Evolutionary conservation across 768 basidiomycete species (phyloP), one percentile per base, ranked within the genome.

Genomic region (Hypsizygus marmoreus): DNA sequence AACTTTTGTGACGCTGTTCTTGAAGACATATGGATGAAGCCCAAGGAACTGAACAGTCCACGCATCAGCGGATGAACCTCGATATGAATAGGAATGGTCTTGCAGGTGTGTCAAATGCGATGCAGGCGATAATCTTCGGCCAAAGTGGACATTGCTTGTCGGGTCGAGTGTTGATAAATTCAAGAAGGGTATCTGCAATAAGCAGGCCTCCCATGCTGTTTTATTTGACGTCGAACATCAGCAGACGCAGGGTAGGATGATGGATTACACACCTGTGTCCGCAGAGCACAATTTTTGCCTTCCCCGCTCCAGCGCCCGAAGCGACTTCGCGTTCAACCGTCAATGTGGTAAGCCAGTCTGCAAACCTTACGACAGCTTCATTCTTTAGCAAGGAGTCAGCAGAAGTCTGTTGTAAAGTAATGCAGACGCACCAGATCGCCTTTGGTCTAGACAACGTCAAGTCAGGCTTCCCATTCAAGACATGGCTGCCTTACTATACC

Each of bases 101-200:
- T 65, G 91, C 93, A 8, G 94, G 95, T 0, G 95, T 95, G 59
- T 97, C 94, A 59, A 88, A 95, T 5, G 93, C 86, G 36, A 92
- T 70, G 50, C 83, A 85, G 0, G 86, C 93, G 17, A 95, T 77
- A 44, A 97, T 87, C 40, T 79, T 83, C 2, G 94, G 95, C 94
- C 94, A 97, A 4, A 95, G 65, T 0, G 88, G 83, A 2, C 82
- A 81, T 9, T 66, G 60, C 39, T 69, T 68, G 53, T 90, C 84
- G 4, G 87, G 82, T 16, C 87, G 75, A 23, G 84, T 73, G 12
- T 78, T 74, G 26, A 80, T 69, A 47, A 97, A 88, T 58, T 84
- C 87, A 20, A 86, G 65, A 23, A 93, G 66, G 4, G 88, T 80
- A 57, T 97, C 95, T 2, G 94, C 91, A 20, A 86, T 86, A 2